Evolutionary conservation across 768 basidiomycete species (phyloP).

Genomic region (Tricholoma sp.): DNA sequence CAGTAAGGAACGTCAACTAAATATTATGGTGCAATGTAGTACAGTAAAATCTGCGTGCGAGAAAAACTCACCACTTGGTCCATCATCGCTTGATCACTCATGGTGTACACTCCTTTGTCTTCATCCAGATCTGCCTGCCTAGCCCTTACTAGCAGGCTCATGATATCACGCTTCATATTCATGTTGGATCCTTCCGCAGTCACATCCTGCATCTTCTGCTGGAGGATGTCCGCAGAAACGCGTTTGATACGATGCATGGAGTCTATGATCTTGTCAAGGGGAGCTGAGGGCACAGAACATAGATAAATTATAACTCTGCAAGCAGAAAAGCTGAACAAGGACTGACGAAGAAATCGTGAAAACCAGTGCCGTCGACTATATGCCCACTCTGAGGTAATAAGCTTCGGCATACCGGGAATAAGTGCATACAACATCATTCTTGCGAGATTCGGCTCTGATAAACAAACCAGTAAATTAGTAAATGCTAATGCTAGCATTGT

Average conservation of each 20-base stretch:
- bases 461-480: neutral
- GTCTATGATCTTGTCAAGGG: constrained; percentile 24
- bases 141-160: constrained; percentile 44
- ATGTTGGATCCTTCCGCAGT: constrained; percentile 27
- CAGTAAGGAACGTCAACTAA: constrained; percentile 44
- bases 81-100: constrained; percentile 46
- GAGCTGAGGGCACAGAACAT: constrained; percentile 7
- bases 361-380: constrained; percentile 30
- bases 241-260: constrained; percentile 37
- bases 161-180: constrained; percentile 44
- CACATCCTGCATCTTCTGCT: constrained; percentile 34
- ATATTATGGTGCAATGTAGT: too few relatives aligned
- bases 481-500: neutral
- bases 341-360: constrained; percentile 16
- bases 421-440: constrained; percentile 28
- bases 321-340: neutral
- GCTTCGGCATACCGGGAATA: constrained; percentile 30
- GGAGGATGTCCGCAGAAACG: constrained; percentile 35
- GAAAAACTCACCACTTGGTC: constrained; percentile 40
- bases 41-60: neutral
- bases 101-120: constrained; percentile 29
- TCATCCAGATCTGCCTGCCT: constrained; percentile 31
- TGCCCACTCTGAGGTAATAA: constrained; percentile 30
- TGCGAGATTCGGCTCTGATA: constrained; percentile 26
- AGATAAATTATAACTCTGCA: too few relatives aligned